Conservation (phyloP, 164 flowering plant species). For the Umbilicus rupestris region DNA sequence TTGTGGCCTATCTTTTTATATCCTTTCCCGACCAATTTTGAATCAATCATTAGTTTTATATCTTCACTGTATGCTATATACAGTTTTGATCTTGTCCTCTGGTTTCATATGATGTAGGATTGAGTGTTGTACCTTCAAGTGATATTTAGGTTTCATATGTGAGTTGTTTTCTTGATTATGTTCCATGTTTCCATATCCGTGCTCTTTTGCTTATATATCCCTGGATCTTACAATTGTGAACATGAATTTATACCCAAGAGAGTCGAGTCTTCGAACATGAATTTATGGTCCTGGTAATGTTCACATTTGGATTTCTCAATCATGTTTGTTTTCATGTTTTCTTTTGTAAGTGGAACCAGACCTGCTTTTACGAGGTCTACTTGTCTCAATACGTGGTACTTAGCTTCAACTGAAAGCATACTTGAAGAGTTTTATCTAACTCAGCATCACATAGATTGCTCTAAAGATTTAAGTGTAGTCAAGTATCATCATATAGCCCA, state of each 20-base stretch:
- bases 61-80: neutral
- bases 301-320: neutral
- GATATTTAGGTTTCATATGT: neutral
- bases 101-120: neutral
- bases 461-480: too few species aligned
- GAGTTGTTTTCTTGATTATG: neutral
- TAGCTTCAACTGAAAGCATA: neutral
- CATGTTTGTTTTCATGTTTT: neutral
- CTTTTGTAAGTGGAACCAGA: neutral
- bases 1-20: neutral
- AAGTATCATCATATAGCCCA: neutral
- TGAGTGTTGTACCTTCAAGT: neutral
- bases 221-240: neutral
- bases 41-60: neutral
- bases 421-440: neutral
- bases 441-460: neutral
- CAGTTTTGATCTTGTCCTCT: neutral
- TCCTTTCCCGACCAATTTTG: neutral
- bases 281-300: neutral
- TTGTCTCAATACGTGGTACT: neutral
- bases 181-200: too few species aligned
- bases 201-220: neutral
- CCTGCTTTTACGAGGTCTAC: constrained; percentile 1
- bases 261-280: too few species aligned
- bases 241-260: neutral